Evolutionary conservation across 179 eudicot genomes (phyloP), one percentile per base, ranked within the genome.

Genomic region (Pouteria campechiana): DNA sequence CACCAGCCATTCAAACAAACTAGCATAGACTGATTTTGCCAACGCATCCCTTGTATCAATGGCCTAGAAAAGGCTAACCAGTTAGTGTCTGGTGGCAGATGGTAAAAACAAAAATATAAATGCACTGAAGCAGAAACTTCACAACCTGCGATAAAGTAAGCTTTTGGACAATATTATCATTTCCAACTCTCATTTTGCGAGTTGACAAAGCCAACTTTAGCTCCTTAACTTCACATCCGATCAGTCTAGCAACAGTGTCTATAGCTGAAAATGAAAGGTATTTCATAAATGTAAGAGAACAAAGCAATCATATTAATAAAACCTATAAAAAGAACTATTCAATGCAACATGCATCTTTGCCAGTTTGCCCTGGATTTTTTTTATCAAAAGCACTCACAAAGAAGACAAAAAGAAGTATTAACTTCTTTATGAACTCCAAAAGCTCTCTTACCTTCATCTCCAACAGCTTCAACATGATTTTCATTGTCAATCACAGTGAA

Each of bases 1-100:
- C 29, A 92, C 93, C 35, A 92, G 84, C 96, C 96, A 92, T 64
- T 87, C 99, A 67, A 92, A 92, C 78, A 92, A 68, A 51, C 94
- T 76, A 29, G 94, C 76, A 64, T 92, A 87, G 12, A 92, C 70
- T 13, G 90, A 92, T 67, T 83, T 92, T 41, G 99, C 94, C 64
- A 92, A 67, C 14, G 99, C 94, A 69, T 87, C 99, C 61, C 99
- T 79, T 31, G 94, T 48, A 52, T 87, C 96, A 36, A 70, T 72
- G 28, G 96, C 99, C 99, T 92, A 76, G 46, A 67, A 54, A 32
- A 52, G 22, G 36, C 13, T 32, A 44, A 39, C 31, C 11, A 31
- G 5, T n/a, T n/a, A n/a, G n/a, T n/a, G n/a, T n/a, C n/a, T n/a
- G n/a, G n/a, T n/a, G n/a, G n/a, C n/a, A n/a, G n/a, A n/a, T n/a